These are phyloP conservation scores for Rhizophora mangle DNA, from an alignment of 345 rosid species.

Conservation along the genomic window DNA sequence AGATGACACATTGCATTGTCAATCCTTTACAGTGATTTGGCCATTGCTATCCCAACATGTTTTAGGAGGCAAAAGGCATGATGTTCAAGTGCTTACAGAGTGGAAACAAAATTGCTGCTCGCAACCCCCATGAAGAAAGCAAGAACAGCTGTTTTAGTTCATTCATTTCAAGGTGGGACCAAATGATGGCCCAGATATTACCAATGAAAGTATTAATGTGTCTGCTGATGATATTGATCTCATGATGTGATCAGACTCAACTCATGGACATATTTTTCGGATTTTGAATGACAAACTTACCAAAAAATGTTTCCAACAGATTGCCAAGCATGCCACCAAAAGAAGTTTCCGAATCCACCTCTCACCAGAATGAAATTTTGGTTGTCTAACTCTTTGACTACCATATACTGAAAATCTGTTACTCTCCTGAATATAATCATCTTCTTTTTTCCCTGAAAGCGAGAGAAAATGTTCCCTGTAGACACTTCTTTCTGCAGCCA, in stretches of 20 bases:
- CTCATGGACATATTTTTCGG: neutral
- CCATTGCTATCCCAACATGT: no score
- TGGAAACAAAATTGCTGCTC: no score
- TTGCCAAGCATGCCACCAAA: slow-evolving; percentile 51
- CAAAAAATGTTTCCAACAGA: slow-evolving; percentile 76
- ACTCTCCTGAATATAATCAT: slow-evolving; percentile 33
- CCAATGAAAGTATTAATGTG: neutral
- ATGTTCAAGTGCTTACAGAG: no score
- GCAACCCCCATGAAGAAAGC: no score
- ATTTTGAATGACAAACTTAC: slow-evolving; percentile 35
- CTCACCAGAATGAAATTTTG: slow-evolving; percentile 27
- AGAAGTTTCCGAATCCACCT: slow-evolving; percentile 56
- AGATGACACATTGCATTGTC: no score
- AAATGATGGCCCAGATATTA: neutral
- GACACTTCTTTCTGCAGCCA: slow-evolving; percentile 71
- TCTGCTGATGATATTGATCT: neutral
- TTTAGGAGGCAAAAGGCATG: no score
- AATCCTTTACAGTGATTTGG: no score
- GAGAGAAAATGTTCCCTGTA: slow-evolving; percentile 50
- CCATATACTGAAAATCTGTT: slow-evolving; percentile 28
- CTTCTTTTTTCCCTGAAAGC: slow-evolving; percentile 67
- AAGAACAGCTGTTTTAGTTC: no score
- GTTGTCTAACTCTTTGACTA: slow-evolving; percentile 19
- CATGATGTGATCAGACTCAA: neutral
- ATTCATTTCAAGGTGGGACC: no score